phyloP scores from a whole-genome alignment of 2,329 filamentous ascomycete genomes.

The Trichoderma hamatum region DNA sequence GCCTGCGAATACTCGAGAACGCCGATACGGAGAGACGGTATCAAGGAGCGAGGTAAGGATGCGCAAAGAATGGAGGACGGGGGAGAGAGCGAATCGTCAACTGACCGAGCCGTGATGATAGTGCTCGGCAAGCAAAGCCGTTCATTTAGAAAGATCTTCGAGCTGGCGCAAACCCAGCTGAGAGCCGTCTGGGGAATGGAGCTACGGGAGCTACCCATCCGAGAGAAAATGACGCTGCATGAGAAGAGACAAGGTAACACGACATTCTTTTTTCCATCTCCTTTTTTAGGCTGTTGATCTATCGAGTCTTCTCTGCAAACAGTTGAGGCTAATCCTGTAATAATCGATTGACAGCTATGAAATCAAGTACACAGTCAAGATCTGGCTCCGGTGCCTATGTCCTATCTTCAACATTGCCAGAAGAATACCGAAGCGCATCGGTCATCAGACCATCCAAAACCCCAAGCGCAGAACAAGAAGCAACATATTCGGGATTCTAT shows the following conservation, averaged over 20 bases:
- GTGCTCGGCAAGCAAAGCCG: conserved; percentile 73
- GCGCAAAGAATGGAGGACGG: not conserved
- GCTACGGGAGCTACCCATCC: conserved; percentile 77
- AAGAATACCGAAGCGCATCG: conserved; percentile 63
- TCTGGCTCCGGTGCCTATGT: conserved; percentile 73
- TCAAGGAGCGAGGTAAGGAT: conserved; percentile 62
- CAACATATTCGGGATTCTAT: conserved; percentile 80
- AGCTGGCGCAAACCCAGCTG: conserved; percentile 73
- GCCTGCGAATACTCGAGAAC: conserved; percentile 67
- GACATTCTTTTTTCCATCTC: not conserved
- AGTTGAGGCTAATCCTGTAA: not conserved
- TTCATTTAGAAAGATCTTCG: conserved; percentile 77
- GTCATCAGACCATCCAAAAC: conserved; percentile 71
- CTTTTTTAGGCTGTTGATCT: not conserved
- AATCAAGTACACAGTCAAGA: conserved; percentile 54
- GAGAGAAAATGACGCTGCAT: conserved; percentile 78
- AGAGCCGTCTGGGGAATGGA: conserved; percentile 85
- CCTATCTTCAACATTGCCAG: conserved; percentile 72
- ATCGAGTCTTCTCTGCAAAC: not conserved
- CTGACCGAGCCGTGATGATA: conserved; percentile 34
- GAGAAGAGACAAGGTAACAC: conserved; percentile 71
- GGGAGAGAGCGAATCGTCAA: not conserved
- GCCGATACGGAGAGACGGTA: conserved; percentile 62
- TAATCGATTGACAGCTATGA: conserved; percentile 40
- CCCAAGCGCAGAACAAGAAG: conserved; percentile 68